Base-by-base conservation (phyloP, 495 filamentous ascomycete species). In the Xylaria scruposa region DNA sequence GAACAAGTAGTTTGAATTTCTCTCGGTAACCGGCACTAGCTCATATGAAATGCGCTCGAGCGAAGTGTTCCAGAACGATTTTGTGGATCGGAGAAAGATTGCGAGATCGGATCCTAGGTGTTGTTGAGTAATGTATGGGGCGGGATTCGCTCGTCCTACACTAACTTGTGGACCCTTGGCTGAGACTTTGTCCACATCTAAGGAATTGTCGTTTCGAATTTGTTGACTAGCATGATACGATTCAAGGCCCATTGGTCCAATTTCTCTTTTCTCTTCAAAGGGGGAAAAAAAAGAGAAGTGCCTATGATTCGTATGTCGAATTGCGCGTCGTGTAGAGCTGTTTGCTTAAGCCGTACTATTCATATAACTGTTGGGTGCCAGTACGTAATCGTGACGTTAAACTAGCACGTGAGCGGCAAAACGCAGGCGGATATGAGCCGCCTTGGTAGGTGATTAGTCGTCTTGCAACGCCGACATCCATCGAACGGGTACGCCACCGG, bases 401-500 rank as follows among this genome's bases (percentile, higher is more conserved):
- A 46, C 19, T 17, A 38, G 56, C 21, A 19, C 68, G 29, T 46
- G 46, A 17, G n/a, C 4, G 60, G 44, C 46, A 21, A 65, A 54
- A 9, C 36, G 33, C 21, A 9, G 24, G 56, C 17, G 24, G 58
- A 51, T 53, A 46, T 36, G 46, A 31, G 36, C 26, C 60, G 36
- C 26, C 60, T 53, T 17, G 31, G 24, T 31, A 19, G 33, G 7
- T 29, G 24, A 2, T 10, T 71, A 71, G 29, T 62, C 64, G 19
- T 75, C 72, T 62, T 74, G 75, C 40, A 70, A 70, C 46, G 81
- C 73, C 29, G 83, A 61, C 46, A 85, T 78, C 87, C 87, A 89
- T 56, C 87, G 77, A 7, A 81, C 80, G 44, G 87, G 87, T 60
- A 88, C 85, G 8, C 87, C 86, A 56, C 85, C 83, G 17, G 79